Conservation (phyloP, 192 early-diverging fungal species). For the Linnemannia zychae region DNA sequence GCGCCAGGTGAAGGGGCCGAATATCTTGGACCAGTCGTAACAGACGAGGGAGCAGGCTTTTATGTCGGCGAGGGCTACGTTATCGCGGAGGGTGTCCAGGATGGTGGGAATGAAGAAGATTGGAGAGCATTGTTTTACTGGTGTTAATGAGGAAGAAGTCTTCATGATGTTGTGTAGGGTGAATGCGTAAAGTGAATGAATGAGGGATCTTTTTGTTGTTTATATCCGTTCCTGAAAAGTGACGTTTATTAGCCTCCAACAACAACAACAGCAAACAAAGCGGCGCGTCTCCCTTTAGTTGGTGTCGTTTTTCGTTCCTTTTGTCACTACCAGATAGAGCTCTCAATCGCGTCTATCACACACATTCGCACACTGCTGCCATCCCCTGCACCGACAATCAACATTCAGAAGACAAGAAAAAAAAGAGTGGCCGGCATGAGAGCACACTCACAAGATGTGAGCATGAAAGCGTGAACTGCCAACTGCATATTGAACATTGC, state of each 20-base stretch:
- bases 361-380: no score
- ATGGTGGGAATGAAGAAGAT: conserved; percentile 4
- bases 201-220: no score
- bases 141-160: neutral
- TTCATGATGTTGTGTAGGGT: no score
- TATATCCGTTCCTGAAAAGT: no score
- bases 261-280: no score
- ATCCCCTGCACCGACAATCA: no score
- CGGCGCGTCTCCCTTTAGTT: no score
- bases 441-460: neutral
- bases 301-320: no score
- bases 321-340: no score
- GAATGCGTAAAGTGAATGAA: no score
- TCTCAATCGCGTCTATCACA: no score
- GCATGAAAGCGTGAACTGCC: neutral
- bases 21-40: conserved; percentile 1
- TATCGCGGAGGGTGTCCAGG: neutral
- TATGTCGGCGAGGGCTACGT: neutral
- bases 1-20: neutral
- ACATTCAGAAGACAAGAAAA: neutral
- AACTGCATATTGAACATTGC: neutral
- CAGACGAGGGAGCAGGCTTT: conserved; percentile 6
- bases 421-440: neutral
- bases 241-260: no score
- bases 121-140: neutral